A percentile compares a stretch with the other conserved stretches of the same genome.
phyloP scores from a whole-genome alignment of 768 basidiomycete genomes.

The Hemileccinum rubropunctum region DNA sequence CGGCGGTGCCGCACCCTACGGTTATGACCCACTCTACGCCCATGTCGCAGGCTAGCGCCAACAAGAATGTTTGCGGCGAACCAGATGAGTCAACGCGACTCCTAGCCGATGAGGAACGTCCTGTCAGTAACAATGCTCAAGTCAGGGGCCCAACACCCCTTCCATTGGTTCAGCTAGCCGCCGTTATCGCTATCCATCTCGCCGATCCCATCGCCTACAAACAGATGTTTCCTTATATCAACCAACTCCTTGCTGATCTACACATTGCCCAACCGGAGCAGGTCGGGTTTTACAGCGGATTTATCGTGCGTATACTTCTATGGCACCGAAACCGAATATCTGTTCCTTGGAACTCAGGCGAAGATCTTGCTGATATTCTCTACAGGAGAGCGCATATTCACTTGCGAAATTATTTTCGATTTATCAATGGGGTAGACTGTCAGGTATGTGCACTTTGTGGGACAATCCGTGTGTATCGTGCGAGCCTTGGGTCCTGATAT shows the following conservation, averaged over 20 bases:
- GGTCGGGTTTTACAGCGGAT: slow-evolving; percentile 65
- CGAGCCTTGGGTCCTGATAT: background rate
- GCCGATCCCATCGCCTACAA: slow-evolving; percentile 60
- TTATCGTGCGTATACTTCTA: slow-evolving; percentile 40
- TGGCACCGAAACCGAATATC: no score
- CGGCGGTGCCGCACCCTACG: no score
- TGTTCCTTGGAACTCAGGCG: no score
- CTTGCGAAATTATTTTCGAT: slow-evolving; percentile 58
- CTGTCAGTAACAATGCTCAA: background rate
- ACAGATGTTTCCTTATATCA: slow-evolving; percentile 65
- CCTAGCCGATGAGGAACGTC: slow-evolving; percentile 7
- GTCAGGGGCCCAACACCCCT: slow-evolving; percentile 25
- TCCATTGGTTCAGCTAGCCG: slow-evolving; percentile 45
- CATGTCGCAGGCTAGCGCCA: background rate
- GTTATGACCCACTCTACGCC: background rate
- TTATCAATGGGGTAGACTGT: slow-evolving; percentile 39
- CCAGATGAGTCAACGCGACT: slow-evolving; percentile 16
- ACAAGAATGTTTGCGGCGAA: background rate
- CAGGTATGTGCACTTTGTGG: no score
- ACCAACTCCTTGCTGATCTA: slow-evolving; percentile 56
- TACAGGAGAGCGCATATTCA: slow-evolving; percentile 61
- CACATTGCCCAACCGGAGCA: slow-evolving; percentile 51
- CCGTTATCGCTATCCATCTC: slow-evolving; percentile 42
- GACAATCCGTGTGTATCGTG: slow-evolving; percentile 15
- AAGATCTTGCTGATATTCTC: no score